phyloP scores from a whole-genome alignment of 1,284 basidiomycete species.

The Ustilago hordei region DNA sequence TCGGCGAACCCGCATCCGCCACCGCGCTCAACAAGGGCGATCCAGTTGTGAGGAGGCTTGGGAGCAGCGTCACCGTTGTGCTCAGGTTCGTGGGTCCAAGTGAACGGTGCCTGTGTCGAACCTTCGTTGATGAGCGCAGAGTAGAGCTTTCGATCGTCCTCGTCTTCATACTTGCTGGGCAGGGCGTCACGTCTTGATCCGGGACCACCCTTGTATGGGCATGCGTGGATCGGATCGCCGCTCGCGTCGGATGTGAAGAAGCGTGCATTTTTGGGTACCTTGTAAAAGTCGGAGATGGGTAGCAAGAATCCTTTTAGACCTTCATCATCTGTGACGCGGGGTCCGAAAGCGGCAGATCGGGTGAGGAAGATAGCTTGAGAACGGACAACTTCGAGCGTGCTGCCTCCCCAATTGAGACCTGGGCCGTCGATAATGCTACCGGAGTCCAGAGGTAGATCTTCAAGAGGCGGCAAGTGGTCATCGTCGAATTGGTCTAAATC shows the following conservation, averaged over 20 bases:
- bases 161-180: conserved; percentile 32
- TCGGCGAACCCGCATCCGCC: conserved; percentile 63
- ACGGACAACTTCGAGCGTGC: conserved; percentile 58
- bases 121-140: conserved; percentile 20
- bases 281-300: conserved; percentile 61
- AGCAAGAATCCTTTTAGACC: conserved; percentile 58
- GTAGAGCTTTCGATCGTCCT: conserved; percentile 45
- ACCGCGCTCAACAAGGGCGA: conserved; percentile 66
- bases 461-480: conserved; percentile 18
- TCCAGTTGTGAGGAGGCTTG: conserved; percentile 63
- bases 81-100: conserved; percentile 23
- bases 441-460: conserved; percentile 26
- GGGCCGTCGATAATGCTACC: conserved; percentile 48
- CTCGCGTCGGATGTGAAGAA: conserved; percentile 27
- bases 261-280: conserved; percentile 24
- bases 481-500: conserved; percentile 45
- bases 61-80: not conserved
- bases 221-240: conserved; percentile 39
- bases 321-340: conserved; percentile 51
- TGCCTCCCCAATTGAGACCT: conserved; percentile 58
- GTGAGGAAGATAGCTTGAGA: conserved; percentile 65
- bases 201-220: conserved; percentile 57
- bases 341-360: conserved; percentile 66
- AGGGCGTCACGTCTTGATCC: conserved; percentile 29
- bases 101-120: conserved; percentile 25